Conservation (phyloP, 345 rosid genomes). For the Lepidium aucheri region DNA sequence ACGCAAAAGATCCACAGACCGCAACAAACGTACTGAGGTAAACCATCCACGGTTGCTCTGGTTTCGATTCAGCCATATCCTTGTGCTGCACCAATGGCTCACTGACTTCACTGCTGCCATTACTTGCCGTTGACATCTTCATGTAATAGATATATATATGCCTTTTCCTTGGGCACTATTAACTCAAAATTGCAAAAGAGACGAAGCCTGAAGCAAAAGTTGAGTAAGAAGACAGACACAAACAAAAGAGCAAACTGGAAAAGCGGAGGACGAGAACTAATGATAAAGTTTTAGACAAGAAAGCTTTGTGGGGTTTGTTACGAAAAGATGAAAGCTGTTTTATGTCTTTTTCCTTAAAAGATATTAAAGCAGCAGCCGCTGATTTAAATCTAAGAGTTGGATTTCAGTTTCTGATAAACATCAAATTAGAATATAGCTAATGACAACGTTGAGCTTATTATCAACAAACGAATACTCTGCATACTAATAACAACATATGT, state of each 20-base stretch:
- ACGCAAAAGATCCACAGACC: conserved; percentile 74
- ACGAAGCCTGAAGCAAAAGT: conserved; percentile 20
- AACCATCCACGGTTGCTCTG: conserved; percentile 53
- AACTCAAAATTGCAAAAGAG: conserved; percentile 18
- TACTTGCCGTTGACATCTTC: conserved; percentile 19
- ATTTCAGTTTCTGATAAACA: neutral
- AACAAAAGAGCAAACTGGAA: conserved; percentile 10
- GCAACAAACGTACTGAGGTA: conserved; percentile 75
- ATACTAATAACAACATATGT: neutral
- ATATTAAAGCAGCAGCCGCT: neutral
- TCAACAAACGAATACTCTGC: conserved; percentile 7
- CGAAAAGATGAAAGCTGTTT: conserved; percentile 18
- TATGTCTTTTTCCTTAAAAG: conserved; percentile 4
- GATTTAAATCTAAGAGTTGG: neutral
- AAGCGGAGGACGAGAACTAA: conserved; percentile 6
- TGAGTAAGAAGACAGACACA: conserved; percentile 10
- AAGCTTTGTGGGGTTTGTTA: neutral
- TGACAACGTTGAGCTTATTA: conserved; percentile 7
- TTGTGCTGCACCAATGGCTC: conserved; percentile 21
- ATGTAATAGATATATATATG: neutral
- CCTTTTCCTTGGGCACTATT: neutral
- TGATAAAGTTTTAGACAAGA: conserved; percentile 17
- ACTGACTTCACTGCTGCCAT: conserved; percentile 5
- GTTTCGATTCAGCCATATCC: conserved; percentile 25
- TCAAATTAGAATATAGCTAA: neutral